A percentile compares a stretch with the other conserved stretches of the same genome.
Conservation (phyloP, 805 yeast species). For the Zygosaccharomyces lentus region DNA sequence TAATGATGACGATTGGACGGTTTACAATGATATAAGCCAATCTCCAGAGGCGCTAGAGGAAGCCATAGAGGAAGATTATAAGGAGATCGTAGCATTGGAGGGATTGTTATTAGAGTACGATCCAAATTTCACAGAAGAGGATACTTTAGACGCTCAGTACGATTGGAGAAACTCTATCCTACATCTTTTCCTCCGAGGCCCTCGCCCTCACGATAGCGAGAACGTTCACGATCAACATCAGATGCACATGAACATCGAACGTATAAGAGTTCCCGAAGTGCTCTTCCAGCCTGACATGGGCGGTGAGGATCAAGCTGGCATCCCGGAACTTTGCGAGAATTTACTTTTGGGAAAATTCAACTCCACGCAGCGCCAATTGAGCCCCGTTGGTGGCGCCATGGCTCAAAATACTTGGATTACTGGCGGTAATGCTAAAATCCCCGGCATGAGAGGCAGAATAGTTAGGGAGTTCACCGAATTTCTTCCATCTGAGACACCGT, state of each 20-base stretch:
- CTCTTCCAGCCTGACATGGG: slow-evolving; percentile 90
- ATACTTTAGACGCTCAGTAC: slow-evolving; percentile 71
- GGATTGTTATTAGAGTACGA: slow-evolving; percentile 74
- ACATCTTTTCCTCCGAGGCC: slow-evolving; percentile 87
- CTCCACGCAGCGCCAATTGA: slow-evolving; percentile 47
- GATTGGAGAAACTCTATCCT: slow-evolving; percentile 80
- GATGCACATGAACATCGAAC: slow-evolving; percentile 82
- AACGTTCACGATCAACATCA: slow-evolving; percentile 85
- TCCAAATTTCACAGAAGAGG: slow-evolving; percentile 80
- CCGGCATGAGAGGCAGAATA: slow-evolving; percentile 66
- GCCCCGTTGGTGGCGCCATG: slow-evolving; percentile 23
- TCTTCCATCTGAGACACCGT: slow-evolving; percentile 62
- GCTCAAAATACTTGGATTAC: slow-evolving; percentile 68
- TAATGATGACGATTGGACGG: slow-evolving; percentile 92
- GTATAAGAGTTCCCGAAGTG: slow-evolving; percentile 89
- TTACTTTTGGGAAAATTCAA: slow-evolving; percentile 59
- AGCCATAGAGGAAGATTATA: slow-evolving; percentile 69
- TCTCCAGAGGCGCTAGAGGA: slow-evolving; percentile 65
- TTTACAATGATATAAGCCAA: slow-evolving; percentile 76
- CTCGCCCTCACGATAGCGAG: slow-evolving; percentile 78
- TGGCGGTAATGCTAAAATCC: slow-evolving; percentile 75
- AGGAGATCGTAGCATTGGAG: slow-evolving; percentile 58
- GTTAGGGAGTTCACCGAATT: slow-evolving; percentile 61
- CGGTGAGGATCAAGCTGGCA: slow-evolving; percentile 93
- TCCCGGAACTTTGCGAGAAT: slow-evolving; percentile 71